Conservation (phyloP, 1,139 yeast species). For the Yamadazyma taylorii region DNA sequence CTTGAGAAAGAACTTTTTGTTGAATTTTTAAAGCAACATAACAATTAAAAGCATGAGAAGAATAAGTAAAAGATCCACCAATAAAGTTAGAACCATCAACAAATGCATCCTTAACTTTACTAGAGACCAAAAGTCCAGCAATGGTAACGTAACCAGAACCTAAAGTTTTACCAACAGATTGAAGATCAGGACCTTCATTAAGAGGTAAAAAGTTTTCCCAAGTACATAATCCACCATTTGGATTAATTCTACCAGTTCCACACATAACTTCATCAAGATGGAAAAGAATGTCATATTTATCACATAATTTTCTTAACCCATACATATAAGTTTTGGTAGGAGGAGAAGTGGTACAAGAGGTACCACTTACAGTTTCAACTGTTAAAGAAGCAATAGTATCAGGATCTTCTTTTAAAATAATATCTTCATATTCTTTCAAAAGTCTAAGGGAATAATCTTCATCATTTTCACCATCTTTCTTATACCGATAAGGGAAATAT, state of each 20-base stretch:
- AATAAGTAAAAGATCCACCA: conserved; percentile 59
- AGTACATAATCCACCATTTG: conserved; percentile 42
- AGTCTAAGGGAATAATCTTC: conserved; percentile 50
- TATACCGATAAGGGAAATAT: conserved; percentile 51
- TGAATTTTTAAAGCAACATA: conserved; percentile 60
- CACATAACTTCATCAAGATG: conserved; percentile 68
- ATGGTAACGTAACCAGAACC: conserved; percentile 65
- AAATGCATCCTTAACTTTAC: conserved; percentile 46
- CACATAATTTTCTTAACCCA: conserved; percentile 52
- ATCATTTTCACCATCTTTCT: conserved; percentile 45
- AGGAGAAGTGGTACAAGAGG: conserved; percentile 56
- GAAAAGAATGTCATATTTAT: conserved; percentile 58
- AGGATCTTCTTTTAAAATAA: conserved; percentile 50
- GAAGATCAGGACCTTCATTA: conserved; percentile 57
- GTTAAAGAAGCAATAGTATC: conserved; percentile 53
- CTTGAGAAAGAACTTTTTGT: conserved; percentile 45
- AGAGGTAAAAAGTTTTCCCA: conserved; percentile 46
- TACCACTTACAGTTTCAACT: conserved; percentile 58
- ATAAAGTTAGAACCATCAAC: conserved; percentile 45
- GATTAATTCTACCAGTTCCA: conserved; percentile 53
- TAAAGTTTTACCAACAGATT: conserved; percentile 62
- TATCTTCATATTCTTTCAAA: conserved; percentile 47
- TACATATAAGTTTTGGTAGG: conserved; percentile 59
- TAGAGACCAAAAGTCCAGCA: conserved; percentile 58
- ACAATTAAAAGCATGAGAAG: conserved; percentile 62